Percentiles rank a stretch among this genome's conserved stretches.
These are phyloP conservation scores for Candida oleophila DNA, from an alignment of 805 yeast genomes.

Conservation along the genomic window DNA sequence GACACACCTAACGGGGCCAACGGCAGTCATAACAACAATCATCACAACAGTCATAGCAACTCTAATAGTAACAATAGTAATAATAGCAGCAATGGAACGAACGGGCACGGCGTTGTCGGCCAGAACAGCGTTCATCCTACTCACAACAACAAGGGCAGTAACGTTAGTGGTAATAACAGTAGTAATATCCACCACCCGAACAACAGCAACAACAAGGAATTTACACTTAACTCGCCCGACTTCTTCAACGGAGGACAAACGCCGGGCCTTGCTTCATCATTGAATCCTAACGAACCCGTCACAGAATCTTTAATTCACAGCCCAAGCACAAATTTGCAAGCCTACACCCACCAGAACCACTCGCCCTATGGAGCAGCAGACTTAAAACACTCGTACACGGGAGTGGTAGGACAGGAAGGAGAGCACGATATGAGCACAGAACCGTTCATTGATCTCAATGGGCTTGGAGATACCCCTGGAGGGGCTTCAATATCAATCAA, in stretches of 20 bases:
- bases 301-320: constrained; percentile 9
- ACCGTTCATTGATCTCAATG: constrained; percentile 3
- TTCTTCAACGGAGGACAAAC: constrained; percentile 17
- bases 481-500: background rate
- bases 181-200: too few species aligned
- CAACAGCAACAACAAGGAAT: constrained; percentile 15
- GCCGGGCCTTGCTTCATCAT: constrained; percentile 6
- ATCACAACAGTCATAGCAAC: background rate
- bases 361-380: constrained; percentile 3
- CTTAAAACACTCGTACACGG: too few species aligned
- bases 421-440: constrained; percentile 3
- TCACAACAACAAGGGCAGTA: constrained; percentile 1
- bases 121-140: background rate
- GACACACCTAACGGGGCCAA: background rate
- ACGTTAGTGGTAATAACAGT: constrained; percentile 2
- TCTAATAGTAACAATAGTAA: background rate
- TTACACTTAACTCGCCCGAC: constrained; percentile 22
- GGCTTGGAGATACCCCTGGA: background rate
- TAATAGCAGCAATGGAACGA: background rate
- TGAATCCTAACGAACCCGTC: background rate
- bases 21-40: background rate
- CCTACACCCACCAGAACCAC: constrained; percentile 13
- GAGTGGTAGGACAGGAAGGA: background rate
- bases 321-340: constrained; percentile 13
- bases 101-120: constrained; percentile 9